A percentile compares a stretch with the other conserved stretches of the same genome.
These are phyloP conservation scores for Brassica hybrid DNA, from an alignment of 441 rosid species.

Conservation along the genomic window DNA sequence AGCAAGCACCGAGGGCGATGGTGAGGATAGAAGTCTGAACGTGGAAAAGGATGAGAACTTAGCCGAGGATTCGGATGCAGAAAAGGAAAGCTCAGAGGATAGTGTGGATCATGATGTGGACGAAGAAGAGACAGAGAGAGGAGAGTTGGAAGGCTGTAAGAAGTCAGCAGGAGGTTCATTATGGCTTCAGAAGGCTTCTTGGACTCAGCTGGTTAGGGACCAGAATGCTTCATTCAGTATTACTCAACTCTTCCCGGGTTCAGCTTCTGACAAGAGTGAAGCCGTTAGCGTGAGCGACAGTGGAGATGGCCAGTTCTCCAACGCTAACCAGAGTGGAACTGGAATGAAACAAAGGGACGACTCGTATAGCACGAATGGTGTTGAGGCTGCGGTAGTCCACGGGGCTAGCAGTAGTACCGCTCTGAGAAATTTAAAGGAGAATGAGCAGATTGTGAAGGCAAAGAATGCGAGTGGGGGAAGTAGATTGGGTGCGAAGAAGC, in stretches of 20 bases:
- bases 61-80: conserved; percentile 33
- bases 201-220: conserved; percentile 77
- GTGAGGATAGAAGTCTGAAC: conserved; percentile 25
- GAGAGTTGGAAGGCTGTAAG: conserved; percentile 29
- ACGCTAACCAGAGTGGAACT: conserved; percentile 36
- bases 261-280: conserved; percentile 42
- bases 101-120: conserved; percentile 32
- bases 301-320: conserved; percentile 28
- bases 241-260: conserved; percentile 61
- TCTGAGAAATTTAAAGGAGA: conserved; percentile 30
- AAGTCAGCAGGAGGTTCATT: conserved; percentile 65
- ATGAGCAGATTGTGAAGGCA: conserved; percentile 19
- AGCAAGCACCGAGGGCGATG: conserved; percentile 35
- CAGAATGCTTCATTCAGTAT: conserved; percentile 65
- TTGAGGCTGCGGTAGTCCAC: conserved; percentile 24
- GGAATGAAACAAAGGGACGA: conserved; percentile 22
- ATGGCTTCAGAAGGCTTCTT: conserved; percentile 82
- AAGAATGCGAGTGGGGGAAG: conserved; percentile 30
- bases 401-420: conserved; percentile 30
- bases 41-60: conserved; percentile 25
- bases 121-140: conserved; percentile 16
- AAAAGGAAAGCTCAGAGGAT: conserved; percentile 37
- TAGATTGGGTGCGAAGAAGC: conserved; percentile 17
- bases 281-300: conserved; percentile 17
- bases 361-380: conserved; percentile 25